Evolutionary conservation across 352 stramenopile species (phyloP), one percentile per base, ranked within the genome.

Genomic region (Globisporangium splendens): DNA sequence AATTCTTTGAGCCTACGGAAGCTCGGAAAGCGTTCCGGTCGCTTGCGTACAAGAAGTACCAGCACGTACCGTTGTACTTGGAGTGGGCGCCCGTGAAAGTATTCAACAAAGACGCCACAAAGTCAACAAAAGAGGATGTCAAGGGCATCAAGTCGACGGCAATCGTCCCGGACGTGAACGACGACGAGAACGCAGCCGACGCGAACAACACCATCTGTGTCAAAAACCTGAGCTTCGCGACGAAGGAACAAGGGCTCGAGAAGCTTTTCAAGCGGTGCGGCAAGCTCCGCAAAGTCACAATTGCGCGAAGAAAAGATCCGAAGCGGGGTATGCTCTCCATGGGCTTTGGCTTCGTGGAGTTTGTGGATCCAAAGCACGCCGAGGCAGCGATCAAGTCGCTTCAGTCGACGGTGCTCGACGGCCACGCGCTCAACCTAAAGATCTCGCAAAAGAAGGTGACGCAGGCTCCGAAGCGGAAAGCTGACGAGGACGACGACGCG

Each of bases 291-390:
- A 91, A 93, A 60, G 89, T 97, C 24, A 91, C 90, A 39, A 86
- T 98, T 13, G 89, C 89, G 48, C 72, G 80, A 2, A 73, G 83
- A 24, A 93, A 93, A 44, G 80, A 94, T 50, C 84, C 91, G 15
- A 88, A 94, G 72, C 73, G 75, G 41, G 71, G 77, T 7, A 72
- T 91, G 66, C 68, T 99, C 41, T 98, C 94, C 17, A 98, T 99
- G 92, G 97, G 97, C 24, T 99, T 98, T 80, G 97, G 97, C n/a
- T 99, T 99, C 79, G 95, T 99, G 46, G 97, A 99, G 79, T 99
- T 98, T 68, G 68, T 78, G 18, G 88, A 94, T 44, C 72, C 87
- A 57, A 90, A 91, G 50, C 60, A 90, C 50, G 96, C 91, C 10
- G 83, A 95, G 28, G 88, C 87, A 46, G 96, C 95, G 13, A 72